A percentile compares a stretch with the other conserved stretches of the same genome.
Conservation (phyloP, 768 basidiomycete species). For the Suillus subaureus region DNA sequence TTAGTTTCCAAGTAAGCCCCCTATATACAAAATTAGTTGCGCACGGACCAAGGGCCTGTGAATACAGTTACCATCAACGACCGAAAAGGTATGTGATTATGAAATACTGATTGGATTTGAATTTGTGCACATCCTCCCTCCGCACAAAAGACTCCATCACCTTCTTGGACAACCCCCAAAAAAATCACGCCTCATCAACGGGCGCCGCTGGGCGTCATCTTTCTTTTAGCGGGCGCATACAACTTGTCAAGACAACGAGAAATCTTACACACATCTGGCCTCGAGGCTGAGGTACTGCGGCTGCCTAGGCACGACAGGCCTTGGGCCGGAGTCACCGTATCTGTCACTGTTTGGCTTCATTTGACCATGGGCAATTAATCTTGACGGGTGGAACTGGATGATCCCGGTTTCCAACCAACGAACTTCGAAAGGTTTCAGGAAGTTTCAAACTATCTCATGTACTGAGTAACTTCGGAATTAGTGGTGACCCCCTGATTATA, state of each 20-base stretch:
- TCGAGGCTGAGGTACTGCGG: background rate
- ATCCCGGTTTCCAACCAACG: background rate
- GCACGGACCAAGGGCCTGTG: constrained; percentile 51
- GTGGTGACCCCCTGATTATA: no score
- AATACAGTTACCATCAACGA: background rate
- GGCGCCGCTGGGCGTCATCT: background rate
- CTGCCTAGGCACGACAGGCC: no score
- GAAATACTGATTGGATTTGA: no score
- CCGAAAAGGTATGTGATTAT: constrained; percentile 5
- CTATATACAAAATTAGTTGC: constrained; percentile 39
- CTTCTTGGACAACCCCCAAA: background rate
- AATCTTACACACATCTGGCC: background rate
- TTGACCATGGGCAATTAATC: background rate
- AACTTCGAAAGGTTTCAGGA: background rate
- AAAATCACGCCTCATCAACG: background rate
- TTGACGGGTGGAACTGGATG: background rate
- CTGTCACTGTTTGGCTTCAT: background rate
- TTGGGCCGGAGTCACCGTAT: background rate
- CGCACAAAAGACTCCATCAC: background rate
- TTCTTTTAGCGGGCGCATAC: background rate
- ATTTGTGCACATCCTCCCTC: background rate
- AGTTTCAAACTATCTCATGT: background rate
- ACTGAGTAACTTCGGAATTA: background rate
- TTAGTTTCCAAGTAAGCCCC: background rate
- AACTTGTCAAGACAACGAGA: constrained; percentile 3